These are phyloP conservation scores for Porcisia deanei DNA, from an alignment of 208 protist species.

Conservation along the genomic window DNA sequence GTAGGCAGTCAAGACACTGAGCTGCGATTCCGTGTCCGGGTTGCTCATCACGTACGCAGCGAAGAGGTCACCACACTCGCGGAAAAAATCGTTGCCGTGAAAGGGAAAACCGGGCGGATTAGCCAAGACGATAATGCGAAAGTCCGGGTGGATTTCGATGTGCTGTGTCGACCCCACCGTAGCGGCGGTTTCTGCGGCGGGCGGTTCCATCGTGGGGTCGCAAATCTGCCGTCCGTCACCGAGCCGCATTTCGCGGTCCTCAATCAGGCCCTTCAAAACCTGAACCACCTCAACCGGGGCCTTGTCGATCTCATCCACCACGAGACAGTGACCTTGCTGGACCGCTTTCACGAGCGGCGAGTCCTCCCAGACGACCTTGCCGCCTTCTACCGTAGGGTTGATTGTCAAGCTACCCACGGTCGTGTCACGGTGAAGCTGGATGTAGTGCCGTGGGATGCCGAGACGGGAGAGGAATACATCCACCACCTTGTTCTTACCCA, in stretches of 20 bases:
- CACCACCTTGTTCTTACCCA: slow-evolving; percentile 97
- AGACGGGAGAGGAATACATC: slow-evolving; percentile 93
- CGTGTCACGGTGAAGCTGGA: slow-evolving; percentile 95
- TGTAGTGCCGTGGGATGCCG: slow-evolving; percentile 90
- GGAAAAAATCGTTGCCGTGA: slow-evolving; percentile 95
- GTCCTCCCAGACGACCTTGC: slow-evolving; percentile 91
- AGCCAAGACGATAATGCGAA: slow-evolving; percentile 85
- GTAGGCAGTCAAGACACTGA: slow-evolving; percentile 75
- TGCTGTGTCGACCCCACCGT: slow-evolving; percentile 11
- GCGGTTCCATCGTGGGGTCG: slow-evolving; percentile 13
- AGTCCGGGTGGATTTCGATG: slow-evolving; percentile 76
- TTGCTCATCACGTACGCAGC: slow-evolving; percentile 92
- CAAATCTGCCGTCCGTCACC: slow-evolving; percentile 78
- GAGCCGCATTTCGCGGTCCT: slow-evolving; percentile 87
- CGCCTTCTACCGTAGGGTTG: slow-evolving; percentile 84
- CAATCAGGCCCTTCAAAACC: slow-evolving; percentile 88
- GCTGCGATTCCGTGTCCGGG: slow-evolving; percentile 82
- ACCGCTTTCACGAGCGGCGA: slow-evolving; percentile 94
- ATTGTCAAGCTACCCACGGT: slow-evolving; percentile 93
- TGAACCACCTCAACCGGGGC: slow-evolving; percentile 92
- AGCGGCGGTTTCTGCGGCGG: neutral
- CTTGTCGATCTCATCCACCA: slow-evolving; percentile 97
- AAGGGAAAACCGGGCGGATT: slow-evolving; percentile 95
- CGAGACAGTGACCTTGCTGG: slow-evolving; percentile 89
- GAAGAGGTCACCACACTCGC: slow-evolving; percentile 92